Evolutionary conservation across 177 flowering plant species (phyloP), one percentile per base, ranked within the genome.

Genomic region (Telopea speciosissima): DNA sequence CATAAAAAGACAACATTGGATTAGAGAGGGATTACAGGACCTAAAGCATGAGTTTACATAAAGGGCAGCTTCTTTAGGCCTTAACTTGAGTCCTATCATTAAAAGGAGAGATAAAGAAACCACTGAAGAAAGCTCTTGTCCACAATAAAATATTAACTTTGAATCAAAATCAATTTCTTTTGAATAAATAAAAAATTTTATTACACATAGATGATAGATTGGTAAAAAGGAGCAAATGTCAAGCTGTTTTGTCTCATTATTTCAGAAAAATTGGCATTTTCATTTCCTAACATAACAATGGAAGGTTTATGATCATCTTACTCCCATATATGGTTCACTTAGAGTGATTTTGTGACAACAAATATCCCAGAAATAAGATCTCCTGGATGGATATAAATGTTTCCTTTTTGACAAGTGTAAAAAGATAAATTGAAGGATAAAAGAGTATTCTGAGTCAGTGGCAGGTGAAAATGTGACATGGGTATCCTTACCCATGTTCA

Each of bases 401-500:
- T 49, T 49, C 54, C 13, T 49, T 49, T 49, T 49, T 49, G 54
- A 49, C 19, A 49, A 1, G 54, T 49, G 8, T 12, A 2, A 44
- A 44, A 49, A 49, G 54, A 49, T 49, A 2, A 6, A 36, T 36
- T 3, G 40, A 36, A 36, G 9, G 40, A 0, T 10, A 49, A 49
- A 49, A 62, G 24, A 8, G 40, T 26, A 21, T 28, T 22, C 63
- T 9, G 40, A 56, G 31, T 6, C 5, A 59, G 24, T 22, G 17
- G 13, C 22, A 28, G 31, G 60, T 66, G 28, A 16, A 11, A 16
- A 24, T 60, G 8, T 42, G 63, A 33, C n/a, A 62, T 26, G 23
- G 21, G 40, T 65, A 69, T 60, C 9, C 31, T 56, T 79, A 93
- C 98, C 94, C 79, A 93, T 87, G 79, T 91, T 89, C 70, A 86